Conservation (phyloP, 495 filamentous ascomycete species). For the Hyaloscypha bicolor region DNA sequence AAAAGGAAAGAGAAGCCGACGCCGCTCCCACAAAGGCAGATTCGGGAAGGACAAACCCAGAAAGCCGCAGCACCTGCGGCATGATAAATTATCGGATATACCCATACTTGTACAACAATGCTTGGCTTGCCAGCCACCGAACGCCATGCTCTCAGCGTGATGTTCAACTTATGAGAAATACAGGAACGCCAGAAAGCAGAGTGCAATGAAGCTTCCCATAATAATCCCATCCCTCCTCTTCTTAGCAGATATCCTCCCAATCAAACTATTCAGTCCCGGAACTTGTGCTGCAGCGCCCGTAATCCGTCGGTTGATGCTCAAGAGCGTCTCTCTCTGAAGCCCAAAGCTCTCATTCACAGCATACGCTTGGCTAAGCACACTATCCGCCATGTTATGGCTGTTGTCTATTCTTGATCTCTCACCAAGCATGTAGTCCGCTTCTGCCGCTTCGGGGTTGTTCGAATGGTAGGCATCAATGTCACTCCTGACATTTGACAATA, state of each 20-base stretch:
- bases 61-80: slow-evolving; percentile 16
- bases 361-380: slow-evolving; percentile 94
- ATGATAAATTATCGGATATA: slow-evolving; percentile 29
- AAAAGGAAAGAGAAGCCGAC: slow-evolving; percentile 13
- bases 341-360: slow-evolving; percentile 92
- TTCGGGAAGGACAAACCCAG: slow-evolving; percentile 6
- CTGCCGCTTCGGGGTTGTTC: slow-evolving; percentile 75
- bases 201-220: slow-evolving; percentile 83
- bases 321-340: slow-evolving; percentile 81
- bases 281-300: slow-evolving; percentile 85
- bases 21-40: slow-evolving; percentile 4
- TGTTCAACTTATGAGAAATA: slow-evolving; percentile 65
- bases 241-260: slow-evolving; percentile 91
- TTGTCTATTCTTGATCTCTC: slow-evolving; percentile 84
- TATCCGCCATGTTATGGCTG: slow-evolving; percentile 84
- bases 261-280: slow-evolving; percentile 90
- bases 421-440: slow-evolving; percentile 96
- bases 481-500: slow-evolving; percentile 87
- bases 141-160: slow-evolving; percentile 28
- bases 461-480: slow-evolving; percentile 90
- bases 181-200: slow-evolving; percentile 86
- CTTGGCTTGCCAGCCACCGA: slow-evolving; percentile 22
- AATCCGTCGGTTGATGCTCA: slow-evolving; percentile 86
- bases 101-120: slow-evolving; percentile 35
- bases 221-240: slow-evolving; percentile 96